A percentile compares a stretch with the other conserved stretches of the same genome.
phyloP scores from a whole-genome alignment of 2,329 filamentous ascomycete species.

The Exophiala lecanii-corni region DNA sequence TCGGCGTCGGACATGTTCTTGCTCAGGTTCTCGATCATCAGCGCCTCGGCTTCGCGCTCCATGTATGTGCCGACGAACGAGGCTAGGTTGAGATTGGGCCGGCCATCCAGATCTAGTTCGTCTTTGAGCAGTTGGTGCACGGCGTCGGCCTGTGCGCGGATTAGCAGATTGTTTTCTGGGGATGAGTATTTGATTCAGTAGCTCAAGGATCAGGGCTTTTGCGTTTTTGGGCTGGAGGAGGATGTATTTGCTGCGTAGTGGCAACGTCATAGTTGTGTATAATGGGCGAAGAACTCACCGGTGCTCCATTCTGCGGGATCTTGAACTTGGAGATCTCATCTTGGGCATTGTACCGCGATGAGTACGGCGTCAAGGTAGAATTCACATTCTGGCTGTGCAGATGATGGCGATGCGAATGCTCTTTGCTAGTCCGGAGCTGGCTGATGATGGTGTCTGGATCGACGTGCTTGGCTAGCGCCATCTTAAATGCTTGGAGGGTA shows the following conservation, averaged over 20 bases:
- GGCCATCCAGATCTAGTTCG: slow-evolving; percentile 60
- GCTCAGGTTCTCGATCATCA: slow-evolving; percentile 64
- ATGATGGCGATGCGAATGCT: slow-evolving; percentile 27
- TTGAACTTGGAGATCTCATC: slow-evolving; percentile 33
- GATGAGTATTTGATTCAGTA: too few relatives aligned
- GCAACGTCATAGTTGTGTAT: too few relatives aligned
- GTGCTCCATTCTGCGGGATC: slow-evolving; percentile 31
- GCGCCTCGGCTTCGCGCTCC: slow-evolving; percentile 59
- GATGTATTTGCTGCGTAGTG: too few relatives aligned
- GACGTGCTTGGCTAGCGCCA: slow-evolving; percentile 23
- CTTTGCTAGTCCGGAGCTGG: slow-evolving; percentile 25
- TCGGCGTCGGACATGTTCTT: slow-evolving; percentile 72
- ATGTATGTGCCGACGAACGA: slow-evolving; percentile 68
- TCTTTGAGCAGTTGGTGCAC: slow-evolving; percentile 63
- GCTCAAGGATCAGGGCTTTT: too few relatives aligned
- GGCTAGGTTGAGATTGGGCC: slow-evolving; percentile 64
- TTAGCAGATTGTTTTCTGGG: too few relatives aligned
- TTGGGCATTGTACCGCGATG: slow-evolving; percentile 31
- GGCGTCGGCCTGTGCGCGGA: slow-evolving; percentile 50
- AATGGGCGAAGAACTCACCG: slow-evolving; percentile 15
- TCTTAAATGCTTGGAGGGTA: not conserved
- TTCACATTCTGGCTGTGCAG: slow-evolving; percentile 28
- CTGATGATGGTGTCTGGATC: slow-evolving; percentile 29
- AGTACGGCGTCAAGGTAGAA: slow-evolving; percentile 31
- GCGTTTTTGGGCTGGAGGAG: too few relatives aligned